Evolutionary conservation across 306 rosid genomes (phyloP), one percentile per base, ranked within the genome.

Genomic region (Oxytropis ochrocephala): DNA sequence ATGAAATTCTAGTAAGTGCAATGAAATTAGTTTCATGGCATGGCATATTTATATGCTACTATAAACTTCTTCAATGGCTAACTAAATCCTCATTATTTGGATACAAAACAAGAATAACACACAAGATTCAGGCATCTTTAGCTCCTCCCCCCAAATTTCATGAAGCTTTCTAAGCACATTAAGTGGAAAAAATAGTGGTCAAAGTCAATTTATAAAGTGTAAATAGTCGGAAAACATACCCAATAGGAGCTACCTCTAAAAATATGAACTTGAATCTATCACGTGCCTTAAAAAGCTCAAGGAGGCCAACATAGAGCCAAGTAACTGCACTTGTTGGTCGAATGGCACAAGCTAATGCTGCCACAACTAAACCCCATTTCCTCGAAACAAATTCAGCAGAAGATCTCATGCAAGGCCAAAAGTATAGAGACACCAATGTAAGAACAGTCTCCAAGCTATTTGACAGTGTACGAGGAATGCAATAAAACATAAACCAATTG

Each of bases 391-490:
- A 8, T 21, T 61, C 79, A 7, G 81, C 16, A 8, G 84, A 79
- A 59, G 80, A 64, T 76, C 91, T 87, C 80, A 94, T 58, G 80
- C 97, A 85, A 61, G 99, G 96, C 97, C 99, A 94, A 66, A 81
- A 87, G 82, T 85, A 94, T 47, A 94, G 82, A 78, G 96, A 78
- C 78, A 91, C 88, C 9, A 88, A 41, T 10, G 95, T 88, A 76
- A 94, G 89, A 82, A 87, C 91, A 36, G 99, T 87, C 82, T 94
- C 99, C 84, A 88, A 51, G 82, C 89, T 75, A 84, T 94, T 94
- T 21, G 99, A 94, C 6, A 94, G 66, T 1, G 99, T 88, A n/a
- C 95, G 96, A 21, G 87, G 74, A 76, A 81, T 60, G 67, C 95
- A 84, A 80, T 84, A 94, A 81, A 94, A 85, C 87, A 87, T 84